Evolutionary conservation across 352 stramenopile species (phyloP), one percentile per base, ranked within the genome.

Genomic region (Discostella stelligera): DNA sequence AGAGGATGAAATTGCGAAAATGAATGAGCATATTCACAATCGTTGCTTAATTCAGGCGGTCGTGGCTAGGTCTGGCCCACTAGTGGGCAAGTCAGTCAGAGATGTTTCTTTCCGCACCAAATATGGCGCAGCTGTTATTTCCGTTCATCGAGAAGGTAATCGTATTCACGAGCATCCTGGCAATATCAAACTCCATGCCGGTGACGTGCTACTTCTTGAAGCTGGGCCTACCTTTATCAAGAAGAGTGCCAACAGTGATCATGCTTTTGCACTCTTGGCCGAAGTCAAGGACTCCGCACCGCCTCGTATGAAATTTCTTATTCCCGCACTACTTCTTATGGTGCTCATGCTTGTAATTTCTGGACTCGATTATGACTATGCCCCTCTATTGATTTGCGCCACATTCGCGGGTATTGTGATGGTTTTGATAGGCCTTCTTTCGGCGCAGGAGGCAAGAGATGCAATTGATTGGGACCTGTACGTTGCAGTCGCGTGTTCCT

Each of bases 111-210:
- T 94, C 70, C 71, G 87, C 61, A 91, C 79, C 13, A 71, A 64
- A 41, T 94, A 90, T 76, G 85, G 89, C 63, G 87, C 84, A 46
- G 89, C 86, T 55, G 89, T 94, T 0, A 91, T 94, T 71, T 79
- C 88, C n/a, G 80, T 93, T 48, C 86, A 91, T 60, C 73, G 88
- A 44, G 83, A 87, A 49, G 78, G 86, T 14, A 78, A 77, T 66
- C 71, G 84, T 54, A 71, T 90, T 65, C 82, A 90, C 44, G 78
- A 94, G n/a, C 79, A 89, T 80, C 84, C 89, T 32, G 87, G 86
- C 55, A 82, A 87, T 32, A 83, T 93, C 39, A 85, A 86, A 58
- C 76, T 94, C 13, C 74, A 94, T 60, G 84, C 84, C 37, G 89
- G 89, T 69, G 89, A 94, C 74, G 89, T 92, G 0, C 75, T 94